Base-by-base conservation (phyloP, 495 filamentous ascomycete species). In the Penicillium salamii region DNA sequence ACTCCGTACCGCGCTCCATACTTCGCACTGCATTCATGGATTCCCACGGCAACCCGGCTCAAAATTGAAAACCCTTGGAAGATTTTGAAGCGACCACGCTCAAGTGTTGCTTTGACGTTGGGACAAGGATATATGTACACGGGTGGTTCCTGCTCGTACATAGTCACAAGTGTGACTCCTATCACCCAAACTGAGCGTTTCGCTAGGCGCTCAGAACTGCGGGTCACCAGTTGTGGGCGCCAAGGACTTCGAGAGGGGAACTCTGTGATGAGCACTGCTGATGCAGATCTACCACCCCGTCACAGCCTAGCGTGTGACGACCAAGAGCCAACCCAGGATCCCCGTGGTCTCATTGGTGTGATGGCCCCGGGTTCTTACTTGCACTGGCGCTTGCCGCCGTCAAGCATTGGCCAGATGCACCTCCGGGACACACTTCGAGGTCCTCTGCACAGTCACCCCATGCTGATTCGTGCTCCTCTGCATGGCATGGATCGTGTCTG, bases 301-400 rank as follows among this genome's bases (percentile, higher is more conserved):
- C 68, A 73, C 62, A 29, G 52, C 29, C 57, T 72, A 74, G 69
- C 55, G 69, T 72, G 71, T 74, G 71, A 74, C 50, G 66, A 58
- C 58, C 53, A 42, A 46, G 57, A 51, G 62, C 54, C 61, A 37
- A 59, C 36, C 45, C 37, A 41, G 45, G 20, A 41, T 37, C 42
- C 55, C 34, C 33, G 52, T 15, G 52, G 33, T 53, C 58, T 61
- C 45, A 74, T 74, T 74, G 70, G 70, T 55, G 66, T 58, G 37
- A 48, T 32, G 20, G 43, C 54, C 50, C 39, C 57, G 51, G 39
- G 28, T 39, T 52, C 42, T 45, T 50, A 54, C 59, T 53, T 52
- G 42, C 52, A 54, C 60, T 65, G 68, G 71, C 71, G 69, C 67
- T 71, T 62, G 58, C 57, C 48, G 54, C 49, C 56, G 21, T 42